phyloP scores from a whole-genome alignment of 2,329 filamentous ascomycete species.

The Apiospora saccharicola region DNA sequence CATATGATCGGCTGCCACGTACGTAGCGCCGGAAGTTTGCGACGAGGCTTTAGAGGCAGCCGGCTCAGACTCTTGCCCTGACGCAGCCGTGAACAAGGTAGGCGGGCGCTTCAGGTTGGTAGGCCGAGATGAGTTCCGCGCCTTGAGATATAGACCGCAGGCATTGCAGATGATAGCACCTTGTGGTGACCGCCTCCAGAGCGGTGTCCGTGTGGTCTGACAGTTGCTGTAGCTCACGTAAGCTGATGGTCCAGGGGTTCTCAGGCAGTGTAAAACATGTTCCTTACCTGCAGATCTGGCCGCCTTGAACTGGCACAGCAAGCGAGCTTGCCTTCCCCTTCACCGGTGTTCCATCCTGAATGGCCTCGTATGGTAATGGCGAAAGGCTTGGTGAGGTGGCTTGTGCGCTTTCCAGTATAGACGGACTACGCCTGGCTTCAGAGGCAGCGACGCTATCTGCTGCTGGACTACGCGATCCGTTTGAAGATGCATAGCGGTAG shows the following conservation, averaged over 20 bases:
- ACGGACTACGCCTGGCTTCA: constrained; percentile 24
- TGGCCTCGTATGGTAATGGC: constrained; percentile 25
- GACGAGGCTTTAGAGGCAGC: constrained; percentile 47
- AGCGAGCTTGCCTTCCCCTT: constrained; percentile 23
- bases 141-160: constrained; percentile 93
- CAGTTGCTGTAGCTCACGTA: constrained; percentile 75
- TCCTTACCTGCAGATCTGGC: constrained; percentile 45
- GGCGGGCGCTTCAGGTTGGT: constrained; percentile 86
- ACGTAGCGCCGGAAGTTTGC: constrained; percentile 65
- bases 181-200: constrained; percentile 93
- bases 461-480: constrained; percentile 29
- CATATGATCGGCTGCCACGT: constrained; percentile 78
- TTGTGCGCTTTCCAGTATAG: constrained; percentile 23
- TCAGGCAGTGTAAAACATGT: not conserved
- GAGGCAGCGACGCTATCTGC: constrained; percentile 26
- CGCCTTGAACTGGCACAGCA: constrained; percentile 35
- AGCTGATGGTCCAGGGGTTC: constrained; percentile 30
- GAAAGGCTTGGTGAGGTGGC: constrained; percentile 28
- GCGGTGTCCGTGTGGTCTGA: constrained; percentile 87
- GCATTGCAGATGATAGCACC: constrained; percentile 98
- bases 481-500: constrained; percentile 26
- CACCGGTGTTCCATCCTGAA: constrained; percentile 23
- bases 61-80: constrained; percentile 51
- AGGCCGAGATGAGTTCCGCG: constrained; percentile 87
- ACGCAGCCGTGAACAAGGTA: constrained; percentile 53